Base-by-base conservation (phyloP, 2,329 filamentous ascomycete genomes). In the Sporothrix pseudoabietina region DNA sequence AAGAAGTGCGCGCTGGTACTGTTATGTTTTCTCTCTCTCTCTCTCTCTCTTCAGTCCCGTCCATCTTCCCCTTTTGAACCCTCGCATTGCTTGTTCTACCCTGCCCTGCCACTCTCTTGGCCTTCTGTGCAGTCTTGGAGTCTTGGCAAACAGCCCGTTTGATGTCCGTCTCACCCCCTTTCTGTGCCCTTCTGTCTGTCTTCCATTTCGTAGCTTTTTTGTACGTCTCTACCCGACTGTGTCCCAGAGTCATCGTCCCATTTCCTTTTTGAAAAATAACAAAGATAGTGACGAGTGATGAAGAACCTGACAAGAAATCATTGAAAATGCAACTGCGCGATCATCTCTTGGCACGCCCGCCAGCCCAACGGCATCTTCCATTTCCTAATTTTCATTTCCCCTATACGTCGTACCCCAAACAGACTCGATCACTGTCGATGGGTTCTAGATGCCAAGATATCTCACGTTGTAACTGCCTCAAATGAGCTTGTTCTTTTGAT, bases 151-250 rank as follows among this genome's bases (percentile, higher is more conserved):
- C 12, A 32, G 6, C 44, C 30, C 65, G 65, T 68, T 68, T 68
- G 65, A 68, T 68, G 44, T 68, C 65, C 65, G 65, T 68, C 65
- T 68, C 65, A 68, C 30, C 65, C 65, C 65, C 65, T 52, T 68
- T 68, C 30, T 55, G n/a, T 55, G 8, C 52, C 19, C 22, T 52
- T 12, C 39, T 39, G 8, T 68, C 8, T 66, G 22, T 30, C 19
- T 26, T 66, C 39, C 30, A 26, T 66, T 47, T 12, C 22, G 19
- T 41, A 3, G 26, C 10, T 12, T 22, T 47, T 47, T 55, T 19
- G 22, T 12, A 30, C 52, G 10, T 30, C 10, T 19, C 44, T 49
- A 49, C 14, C 14, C 6, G 19, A 49, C 6, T 49, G 14, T 35
- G 44, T 49, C 44, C 44, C 44, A 49, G 44, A 19, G 14, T 12